A percentile compares a stretch with the other conserved stretches of the same genome.
phyloP scores from a whole-genome alignment of 1,284 basidiomycete species.

The Malassezia equina region DNA sequence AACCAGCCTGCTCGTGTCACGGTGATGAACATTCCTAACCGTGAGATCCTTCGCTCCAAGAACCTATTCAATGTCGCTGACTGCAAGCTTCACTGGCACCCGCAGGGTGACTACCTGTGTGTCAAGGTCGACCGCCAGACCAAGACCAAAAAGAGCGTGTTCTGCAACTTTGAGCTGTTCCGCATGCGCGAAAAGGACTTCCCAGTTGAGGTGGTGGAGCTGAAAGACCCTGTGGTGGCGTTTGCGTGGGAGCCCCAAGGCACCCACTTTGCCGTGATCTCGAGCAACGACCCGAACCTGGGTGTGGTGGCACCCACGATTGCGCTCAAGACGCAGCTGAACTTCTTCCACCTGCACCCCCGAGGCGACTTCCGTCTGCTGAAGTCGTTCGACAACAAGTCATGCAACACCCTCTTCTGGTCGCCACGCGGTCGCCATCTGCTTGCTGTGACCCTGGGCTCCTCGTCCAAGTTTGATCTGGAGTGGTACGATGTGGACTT shows the following conservation, averaged over 20 bases:
- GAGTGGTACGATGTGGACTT: conserved; percentile 99
- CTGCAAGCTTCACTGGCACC: conserved; percentile 98
- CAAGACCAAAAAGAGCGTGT: conserved; percentile 97
- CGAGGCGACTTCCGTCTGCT: conserved; percentile 93
- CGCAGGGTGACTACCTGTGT: conserved; percentile 95
- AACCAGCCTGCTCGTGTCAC: conserved; percentile 97
- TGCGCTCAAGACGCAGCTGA: conserved; percentile 88
- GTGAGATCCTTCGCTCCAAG: conserved; percentile 78
- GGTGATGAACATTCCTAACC: conserved; percentile 75
- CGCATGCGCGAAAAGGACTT: conserved; percentile 93
- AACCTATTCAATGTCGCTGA: conserved; percentile 97
- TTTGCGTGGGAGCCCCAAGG: conserved; percentile 99
- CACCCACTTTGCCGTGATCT: conserved; percentile 89
- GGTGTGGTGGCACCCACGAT: conserved; percentile 75
- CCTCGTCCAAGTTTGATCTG: conserved; percentile 86
- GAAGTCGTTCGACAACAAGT: conserved; percentile 70
- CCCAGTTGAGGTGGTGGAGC: conserved; percentile 93
- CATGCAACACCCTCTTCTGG: conserved; percentile 93
- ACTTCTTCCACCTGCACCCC: conserved; percentile 89
- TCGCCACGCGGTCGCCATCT: conserved; percentile 92
- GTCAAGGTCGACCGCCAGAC: conserved; percentile 99
- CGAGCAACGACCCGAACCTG: conserved; percentile 84
- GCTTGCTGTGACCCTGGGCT: conserved; percentile 88
- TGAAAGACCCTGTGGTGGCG: conserved; percentile 91
- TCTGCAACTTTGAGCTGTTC: conserved; percentile 98